Conservation (phyloP, 164 flowering plant genomes). For the Aristolochia fimbriata region DNA sequence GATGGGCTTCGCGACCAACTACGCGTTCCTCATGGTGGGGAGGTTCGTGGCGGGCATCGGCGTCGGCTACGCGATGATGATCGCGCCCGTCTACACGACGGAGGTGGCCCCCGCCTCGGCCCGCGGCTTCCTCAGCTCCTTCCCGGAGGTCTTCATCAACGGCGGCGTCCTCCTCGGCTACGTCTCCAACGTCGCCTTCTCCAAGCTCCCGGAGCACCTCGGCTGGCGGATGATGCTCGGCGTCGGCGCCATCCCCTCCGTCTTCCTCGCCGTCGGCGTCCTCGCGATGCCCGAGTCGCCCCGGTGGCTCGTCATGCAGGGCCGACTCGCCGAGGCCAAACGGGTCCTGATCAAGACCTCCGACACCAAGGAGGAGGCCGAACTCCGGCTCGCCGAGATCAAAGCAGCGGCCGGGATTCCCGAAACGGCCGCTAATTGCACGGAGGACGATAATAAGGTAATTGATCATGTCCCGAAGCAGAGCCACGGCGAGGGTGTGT, state of each 20-base stretch:
- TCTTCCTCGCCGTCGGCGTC: conserved; percentile 11
- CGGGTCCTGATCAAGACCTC: conserved; percentile 21
- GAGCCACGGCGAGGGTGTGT: conserved; percentile 21
- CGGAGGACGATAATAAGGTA: too few species aligned
- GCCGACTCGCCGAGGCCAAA: conserved; percentile 27
- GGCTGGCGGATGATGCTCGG: conserved; percentile 18
- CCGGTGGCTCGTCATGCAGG: conserved; percentile 36
- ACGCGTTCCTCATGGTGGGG: conserved; percentile 15
- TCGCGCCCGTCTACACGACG: conserved; percentile 17
- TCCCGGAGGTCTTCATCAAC: conserved; percentile 19
- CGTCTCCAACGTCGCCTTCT: conserved; percentile 13
- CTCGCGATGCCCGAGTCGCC: conserved; percentile 39
- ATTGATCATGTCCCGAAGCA: conserved; percentile 13
- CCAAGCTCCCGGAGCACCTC: conserved; percentile 10
- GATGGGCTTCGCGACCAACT: conserved; percentile 14
- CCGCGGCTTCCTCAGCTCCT: conserved; percentile 16
- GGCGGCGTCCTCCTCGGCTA: conserved; percentile 12
- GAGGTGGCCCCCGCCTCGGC: conserved; percentile 15
- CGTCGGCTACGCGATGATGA: conserved; percentile 15
- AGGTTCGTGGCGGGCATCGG: conserved; percentile 16
- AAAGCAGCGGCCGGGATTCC: conserved; percentile 27
- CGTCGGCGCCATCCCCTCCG: conserved; percentile 11
- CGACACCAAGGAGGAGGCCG: conserved; percentile 18
- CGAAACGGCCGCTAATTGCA: conserved; percentile 5
- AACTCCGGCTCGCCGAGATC: conserved; percentile 19